Percentiles rank a stretch among this genome's conserved stretches.
Conservation (phyloP, 2,329 filamentous ascomycete genomes). For the Claviceps pazoutovae region DNA sequence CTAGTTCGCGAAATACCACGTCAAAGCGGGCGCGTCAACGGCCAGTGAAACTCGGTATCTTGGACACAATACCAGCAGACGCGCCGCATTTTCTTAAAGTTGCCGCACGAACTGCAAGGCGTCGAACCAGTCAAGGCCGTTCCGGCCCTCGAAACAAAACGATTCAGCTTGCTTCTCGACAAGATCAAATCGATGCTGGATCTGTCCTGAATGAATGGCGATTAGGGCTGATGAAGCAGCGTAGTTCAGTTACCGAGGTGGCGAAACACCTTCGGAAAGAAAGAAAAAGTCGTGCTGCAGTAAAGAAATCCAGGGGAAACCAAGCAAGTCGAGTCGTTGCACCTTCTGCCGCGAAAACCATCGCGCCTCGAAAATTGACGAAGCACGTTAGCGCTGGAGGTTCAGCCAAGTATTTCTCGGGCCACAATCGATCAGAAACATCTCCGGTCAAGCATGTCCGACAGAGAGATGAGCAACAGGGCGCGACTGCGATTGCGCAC, state of each 20-base stretch:
- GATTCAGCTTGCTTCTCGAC: constrained; percentile 47
- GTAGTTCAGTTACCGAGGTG: constrained; percentile 17
- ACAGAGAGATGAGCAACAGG: not conserved
- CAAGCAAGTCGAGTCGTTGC: not conserved
- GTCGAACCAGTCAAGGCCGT: constrained; percentile 34
- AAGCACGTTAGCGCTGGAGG: constrained; percentile 16
- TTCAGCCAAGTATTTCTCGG: constrained; percentile 13
- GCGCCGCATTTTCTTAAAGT: constrained; percentile 47
- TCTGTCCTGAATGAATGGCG: constrained; percentile 42
- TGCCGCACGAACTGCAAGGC: constrained; percentile 42
- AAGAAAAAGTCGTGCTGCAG: constrained; percentile 4
- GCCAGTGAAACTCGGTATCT: constrained; percentile 41
- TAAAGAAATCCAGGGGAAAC: constrained; percentile 14
- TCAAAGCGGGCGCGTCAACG: not conserved
- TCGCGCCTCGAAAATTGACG: constrained; percentile 13
- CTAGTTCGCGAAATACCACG: not conserved
- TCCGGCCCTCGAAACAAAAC: constrained; percentile 39
- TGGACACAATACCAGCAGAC: constrained; percentile 41
- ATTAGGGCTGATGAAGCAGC: constrained; percentile 34
- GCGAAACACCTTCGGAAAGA: constrained; percentile 5
- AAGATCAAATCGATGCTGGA: constrained; percentile 44
- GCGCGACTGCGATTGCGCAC: not conserved
- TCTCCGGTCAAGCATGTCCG: not conserved
- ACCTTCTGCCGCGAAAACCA: not conserved
- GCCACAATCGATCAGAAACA: not conserved